Evolutionary conservation across 768 basidiomycete genomes (phyloP), one percentile per base, ranked within the genome.

Genomic region (Trametes maxima): DNA sequence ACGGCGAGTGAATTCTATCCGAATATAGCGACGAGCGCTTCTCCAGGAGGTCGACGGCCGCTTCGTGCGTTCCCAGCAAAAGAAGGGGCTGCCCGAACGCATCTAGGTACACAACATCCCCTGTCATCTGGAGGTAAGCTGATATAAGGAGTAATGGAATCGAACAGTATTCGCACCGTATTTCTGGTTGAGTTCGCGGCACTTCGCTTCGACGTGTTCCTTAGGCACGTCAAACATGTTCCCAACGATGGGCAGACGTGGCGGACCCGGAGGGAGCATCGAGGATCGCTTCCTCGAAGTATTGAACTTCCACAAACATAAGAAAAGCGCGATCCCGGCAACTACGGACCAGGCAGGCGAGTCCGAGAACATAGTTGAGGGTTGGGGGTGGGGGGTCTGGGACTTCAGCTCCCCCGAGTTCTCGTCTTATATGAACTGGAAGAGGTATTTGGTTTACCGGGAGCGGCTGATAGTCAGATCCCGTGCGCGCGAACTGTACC

Each of bases 1-100:
- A 77, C 24, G 90, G 75, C 28, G 77, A 75, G 0, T 87, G 86
- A 10, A 42, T 16, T 69, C 87, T 87, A 74, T 91, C 90, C 14
- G 89, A 86, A 70, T 91, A 92, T 24, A 89, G 84, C 12, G 80
- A 75, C 8, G 88, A 87, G 35, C 84, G 81, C 69, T 83, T 87
- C 57, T 92, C 90, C 64, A 93, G 74, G 57, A 93, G 73, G 35
- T 90, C 89, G 40, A 77, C 76, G 0, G 80, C 82, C 0, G 80
- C 84, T 42, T 87, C 80, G 8, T 80, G 78, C 33, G 81, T 81
- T 70, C 85, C 88, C 54, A 90, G 67, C 73, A 92, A 85, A 36
- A 91, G 76, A 43, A 92, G 79, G 4, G 82, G 80, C 62, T 88
- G 82, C 0, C 88, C 87, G 43, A 87, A 76, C 19, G 88, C 73